Base-by-base conservation (phyloP, 1,139 yeast genomes). In the Lodderomyces orthopsilosis region DNA sequence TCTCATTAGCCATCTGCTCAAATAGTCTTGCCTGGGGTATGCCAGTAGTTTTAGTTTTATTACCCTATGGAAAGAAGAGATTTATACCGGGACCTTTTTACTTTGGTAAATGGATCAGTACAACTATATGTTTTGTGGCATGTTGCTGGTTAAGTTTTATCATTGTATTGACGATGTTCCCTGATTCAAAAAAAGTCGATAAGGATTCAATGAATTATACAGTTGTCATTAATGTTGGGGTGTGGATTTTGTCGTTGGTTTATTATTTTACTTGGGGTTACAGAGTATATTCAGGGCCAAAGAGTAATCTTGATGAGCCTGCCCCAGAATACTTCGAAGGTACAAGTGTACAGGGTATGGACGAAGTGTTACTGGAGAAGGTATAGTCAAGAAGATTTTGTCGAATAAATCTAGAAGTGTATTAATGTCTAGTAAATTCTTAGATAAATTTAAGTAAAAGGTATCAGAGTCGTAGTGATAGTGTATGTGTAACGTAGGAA, bases 81-180 rank as follows among this genome's bases (percentile, higher is more conserved):
- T 83, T 83, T 57, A 67, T 62, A 15, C 87, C 87, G 0, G 91
- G 91, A 8, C 75, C 79, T 6, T 83, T 83, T 56, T 77, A 78
- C 57, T 63, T 82, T 49, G 90, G 90, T 24, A 60, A 64, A 6
- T 46, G 61, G 13, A 53, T 69, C 41, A 77, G 84, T 2, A 70
- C 69, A 9, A 40, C 54, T 8, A 52, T 68, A 14, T 63, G 66
- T 45, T 17, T 46, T 13, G 47, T 55, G 9, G 52, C 70, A 1
- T 53, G 57, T 12, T 34, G 51, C 4, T 68, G 70, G 70, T 51
- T 60, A 19, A 46, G 44, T 1, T 66, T 55, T 48, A 65, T 64
- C 14, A 65, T 74, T 26, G 53, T 66, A 7, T 54, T 74, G 61
- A 54, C 55, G 13, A 71, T 73, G 77, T 67, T 68, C 57, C 73